phyloP scores from a whole-genome alignment of 2,329 filamentous ascomycete species.

The Fusarium austroafricanum region DNA sequence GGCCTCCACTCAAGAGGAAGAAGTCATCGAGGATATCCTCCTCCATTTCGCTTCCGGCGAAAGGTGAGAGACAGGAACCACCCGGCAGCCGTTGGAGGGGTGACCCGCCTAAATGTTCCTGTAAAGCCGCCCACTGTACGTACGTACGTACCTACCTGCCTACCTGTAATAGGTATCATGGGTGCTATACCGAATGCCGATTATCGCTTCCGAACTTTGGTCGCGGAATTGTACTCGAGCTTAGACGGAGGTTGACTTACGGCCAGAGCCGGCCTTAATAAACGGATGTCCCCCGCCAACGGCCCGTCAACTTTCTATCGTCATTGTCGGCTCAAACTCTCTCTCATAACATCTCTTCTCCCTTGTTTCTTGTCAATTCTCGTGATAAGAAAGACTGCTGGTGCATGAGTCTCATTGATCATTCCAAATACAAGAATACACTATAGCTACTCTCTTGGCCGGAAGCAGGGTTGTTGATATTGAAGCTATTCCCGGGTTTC shows the following conservation, averaged over 20 bases:
- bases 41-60: slow-evolving; percentile 1
- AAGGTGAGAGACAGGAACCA: slow-evolving; percentile 7
- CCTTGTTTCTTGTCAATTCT: background rate
- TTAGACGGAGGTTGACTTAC: slow-evolving; percentile 27
- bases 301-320: slow-evolving; percentile 33
- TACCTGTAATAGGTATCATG: too few relatives aligned
- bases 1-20: slow-evolving; percentile 13
- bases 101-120: slow-evolving; percentile 5
- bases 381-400: background rate
- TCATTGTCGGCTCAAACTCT: slow-evolving; percentile 29
- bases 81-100: slow-evolving; percentile 25
- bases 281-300: slow-evolving; percentile 41
- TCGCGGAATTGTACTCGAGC: slow-evolving; percentile 18
- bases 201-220: slow-evolving; percentile 40
- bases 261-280: slow-evolving; percentile 41
- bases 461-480: slow-evolving; percentile 8
- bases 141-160: too few relatives aligned
- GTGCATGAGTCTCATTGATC: slow-evolving; percentile 28
- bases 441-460: slow-evolving; percentile 20
- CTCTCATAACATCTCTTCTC: slow-evolving; percentile 3
- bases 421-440: background rate
- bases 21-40: too few relatives aligned
- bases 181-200: slow-evolving; percentile 39
- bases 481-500: slow-evolving; percentile 16
- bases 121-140: background rate